phyloP scores from a whole-genome alignment of 2,329 filamentous ascomycete species.

The Ophiostoma novo-ulmi region DNA sequence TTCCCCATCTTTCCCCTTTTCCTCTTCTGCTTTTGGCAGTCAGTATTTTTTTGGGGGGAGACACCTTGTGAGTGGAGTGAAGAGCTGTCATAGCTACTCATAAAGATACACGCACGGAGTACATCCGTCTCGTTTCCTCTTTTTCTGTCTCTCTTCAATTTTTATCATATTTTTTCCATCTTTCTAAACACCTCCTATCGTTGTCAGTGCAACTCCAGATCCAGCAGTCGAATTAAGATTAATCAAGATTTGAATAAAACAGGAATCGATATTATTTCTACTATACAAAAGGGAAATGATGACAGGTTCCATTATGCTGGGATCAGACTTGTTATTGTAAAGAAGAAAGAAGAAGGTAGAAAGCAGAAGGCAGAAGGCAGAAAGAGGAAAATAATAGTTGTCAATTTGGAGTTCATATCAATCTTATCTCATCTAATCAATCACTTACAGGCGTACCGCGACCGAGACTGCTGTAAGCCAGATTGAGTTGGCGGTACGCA shows the following conservation, averaged over 20 bases:
- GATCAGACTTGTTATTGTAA: neutral
- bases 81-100: neutral
- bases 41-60: neutral
- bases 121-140: neutral
- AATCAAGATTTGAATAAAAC: neutral
- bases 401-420: neutral
- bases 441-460: constrained; percentile 11
- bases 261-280: neutral
- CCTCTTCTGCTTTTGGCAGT: constrained; percentile 10
- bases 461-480: neutral
- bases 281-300: constrained; percentile 2
- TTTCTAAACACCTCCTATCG: neutral
- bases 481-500: neutral
- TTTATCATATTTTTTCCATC: neutral
- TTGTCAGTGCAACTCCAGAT: constrained; percentile 10
- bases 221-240: constrained; percentile 1
- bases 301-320: neutral
- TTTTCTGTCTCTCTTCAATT: neutral
- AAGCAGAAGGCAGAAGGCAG: neutral
- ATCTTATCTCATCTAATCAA: constrained; percentile 25
- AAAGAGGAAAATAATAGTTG: neutral
- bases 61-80: neutral
- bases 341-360: neutral
- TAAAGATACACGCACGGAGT: neutral
- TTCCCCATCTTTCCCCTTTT: neutral